A percentile compares a stretch with the other conserved stretches of the same genome.
Evolutionary conservation across 2,329 filamentous ascomycete genomes (phyloP).

Genomic region (Aspergillus sp.): DNA sequence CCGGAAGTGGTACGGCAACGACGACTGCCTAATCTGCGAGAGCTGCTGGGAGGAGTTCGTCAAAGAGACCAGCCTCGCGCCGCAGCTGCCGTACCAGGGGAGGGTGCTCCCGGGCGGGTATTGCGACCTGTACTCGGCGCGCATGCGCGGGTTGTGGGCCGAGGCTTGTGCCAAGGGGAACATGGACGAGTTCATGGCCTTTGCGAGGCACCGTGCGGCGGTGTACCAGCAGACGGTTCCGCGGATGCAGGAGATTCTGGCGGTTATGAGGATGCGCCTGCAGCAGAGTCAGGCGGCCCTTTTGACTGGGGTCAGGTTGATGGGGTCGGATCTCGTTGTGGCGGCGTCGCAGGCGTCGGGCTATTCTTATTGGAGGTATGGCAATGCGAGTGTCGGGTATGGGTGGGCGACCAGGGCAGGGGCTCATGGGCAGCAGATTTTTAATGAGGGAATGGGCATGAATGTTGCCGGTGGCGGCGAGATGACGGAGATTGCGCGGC

Average conservation of each 20-base stretch:
- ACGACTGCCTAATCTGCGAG: conserved; percentile 3
- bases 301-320: background rate
- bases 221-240: conserved; percentile 1
- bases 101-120: background rate
- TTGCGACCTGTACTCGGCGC: background rate
- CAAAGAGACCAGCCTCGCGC: background rate
- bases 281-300: background rate
- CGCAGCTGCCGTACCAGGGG: background rate
- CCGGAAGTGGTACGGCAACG: background rate
- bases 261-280: background rate
- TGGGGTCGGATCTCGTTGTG: background rate
- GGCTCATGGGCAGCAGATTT: background rate
- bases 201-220: background rate
- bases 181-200: background rate
- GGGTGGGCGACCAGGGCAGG: background rate
- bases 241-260: conserved; percentile 2
- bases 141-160: background rate
- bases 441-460: conserved; percentile 4
- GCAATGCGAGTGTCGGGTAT: background rate
- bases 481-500: conserved; percentile 1
- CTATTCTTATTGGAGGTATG: background rate
- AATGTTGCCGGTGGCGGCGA: background rate
- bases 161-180: conserved; percentile 3
- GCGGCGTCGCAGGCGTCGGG: background rate
- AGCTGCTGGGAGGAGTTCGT: conserved; percentile 8